Base-by-base conservation (phyloP, 148 eudicot genomes). In the Rhododendron mucronatum region DNA sequence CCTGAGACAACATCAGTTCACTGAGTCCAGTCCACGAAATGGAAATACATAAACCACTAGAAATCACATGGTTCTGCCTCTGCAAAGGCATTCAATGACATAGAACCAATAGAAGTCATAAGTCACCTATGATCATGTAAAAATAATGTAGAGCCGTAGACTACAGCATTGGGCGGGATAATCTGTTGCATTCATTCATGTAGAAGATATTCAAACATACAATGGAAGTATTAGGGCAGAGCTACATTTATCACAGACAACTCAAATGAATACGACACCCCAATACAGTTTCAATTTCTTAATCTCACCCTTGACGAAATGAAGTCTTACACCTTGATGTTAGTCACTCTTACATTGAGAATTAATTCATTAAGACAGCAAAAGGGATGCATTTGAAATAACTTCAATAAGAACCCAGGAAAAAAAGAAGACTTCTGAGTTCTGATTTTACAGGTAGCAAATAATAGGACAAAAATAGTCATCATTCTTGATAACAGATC, bases 1-100 rank as follows among this genome's bases (percentile, higher is more conserved):
- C 99, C 99, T 97, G 91, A 80, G 78, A 55, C 81, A 41, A 84
- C 13, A 75, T 87, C 75, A 53, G 28, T 84, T 83, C 61, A 77
- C 63, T 87, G 21, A 80, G 50, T 47, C 79, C 78, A 55, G 41
- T 69, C 39, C 78, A 21, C 5, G 48, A 26, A 26, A 16, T n/a
- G 41, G 45, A 76, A 67, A 83, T 14, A n/a, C 41, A 83, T 28
- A 74, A 30, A 74, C 26, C 45, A 53, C 10, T 44, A 33, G 65
- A 35, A 8, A 74, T 84, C 80, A 73, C n/a, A 75, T 23, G 50
- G 33, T 73, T 84, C 65, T 48, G 61, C 85, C 61, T 33, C 65
- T 26, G 30, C 48, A 69, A 39, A 51, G 23, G 71, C 80, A 73
- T 73, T 73, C 20, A 21, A 73, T 73, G 18, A 18, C 78, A 73